phyloP scores from a whole-genome alignment of 1,139 yeast species.

The Suzukiozyma palmioleophila region DNA sequence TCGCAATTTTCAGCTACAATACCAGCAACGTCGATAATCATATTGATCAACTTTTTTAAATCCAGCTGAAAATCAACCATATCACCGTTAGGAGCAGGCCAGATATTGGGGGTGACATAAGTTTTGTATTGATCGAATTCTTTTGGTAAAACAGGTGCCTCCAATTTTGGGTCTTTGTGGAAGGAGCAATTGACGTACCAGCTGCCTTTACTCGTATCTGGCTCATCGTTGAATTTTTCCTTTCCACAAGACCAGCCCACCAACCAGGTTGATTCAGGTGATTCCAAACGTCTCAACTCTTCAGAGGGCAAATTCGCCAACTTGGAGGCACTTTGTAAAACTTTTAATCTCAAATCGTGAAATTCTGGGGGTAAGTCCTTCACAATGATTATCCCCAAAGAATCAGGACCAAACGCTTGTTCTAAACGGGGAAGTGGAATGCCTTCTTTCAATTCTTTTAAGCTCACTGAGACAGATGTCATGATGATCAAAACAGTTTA shows the following conservation, averaged over 20 bases:
- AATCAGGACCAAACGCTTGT: constrained; percentile 54
- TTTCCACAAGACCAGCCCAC: constrained; percentile 68
- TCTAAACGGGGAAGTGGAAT: constrained; percentile 26
- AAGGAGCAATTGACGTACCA: constrained; percentile 60
- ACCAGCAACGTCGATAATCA: constrained; percentile 49
- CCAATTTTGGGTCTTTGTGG: constrained; percentile 37
- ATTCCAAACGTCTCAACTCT: constrained; percentile 36
- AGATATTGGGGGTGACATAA: constrained; percentile 49
- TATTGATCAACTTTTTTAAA: constrained; percentile 34
- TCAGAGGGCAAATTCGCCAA: constrained; percentile 40
- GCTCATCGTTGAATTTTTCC: constrained; percentile 40
- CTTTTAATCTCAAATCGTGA: constrained; percentile 34
- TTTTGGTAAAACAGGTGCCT: constrained; percentile 40
- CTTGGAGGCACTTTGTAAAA: constrained; percentile 41
- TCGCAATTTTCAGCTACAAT: constrained; percentile 55
- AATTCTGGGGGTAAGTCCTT: constrained; percentile 39
- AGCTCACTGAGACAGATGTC: constrained; percentile 27
- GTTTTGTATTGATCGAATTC: constrained; percentile 33
- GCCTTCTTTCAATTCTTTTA: constrained; percentile 32
- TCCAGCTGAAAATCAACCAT: constrained; percentile 29
- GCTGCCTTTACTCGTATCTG: constrained; percentile 56
- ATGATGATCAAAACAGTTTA: not conserved
- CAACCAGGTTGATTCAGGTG: constrained; percentile 46
- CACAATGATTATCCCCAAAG: constrained; percentile 51
- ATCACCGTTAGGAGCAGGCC: constrained; percentile 39